Base-by-base conservation (phyloP, 1,284 basidiomycete genomes). In the Neonothopanus nambi region DNA sequence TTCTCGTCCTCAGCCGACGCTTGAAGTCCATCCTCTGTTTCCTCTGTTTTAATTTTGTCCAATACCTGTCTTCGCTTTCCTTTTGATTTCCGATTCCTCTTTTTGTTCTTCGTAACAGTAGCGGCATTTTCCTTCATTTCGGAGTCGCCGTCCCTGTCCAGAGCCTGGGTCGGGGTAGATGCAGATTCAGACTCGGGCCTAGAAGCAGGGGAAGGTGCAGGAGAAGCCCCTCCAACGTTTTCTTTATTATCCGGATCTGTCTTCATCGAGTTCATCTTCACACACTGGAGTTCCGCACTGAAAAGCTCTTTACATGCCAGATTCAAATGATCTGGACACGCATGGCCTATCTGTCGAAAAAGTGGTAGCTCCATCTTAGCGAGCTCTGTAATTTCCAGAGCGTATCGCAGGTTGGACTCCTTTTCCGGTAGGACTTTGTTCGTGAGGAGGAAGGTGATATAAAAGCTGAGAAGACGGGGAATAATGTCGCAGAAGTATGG, bases 391-490 rank as follows among this genome's bases (percentile, higher is more conserved):
- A 53, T 51, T n/a, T 49, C 35, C 18, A 50, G 37, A 15, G 51
- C 55, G 21, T 33, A 11, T 8, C 35, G 33, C 6, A 57, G 30
- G 17, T 42, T 28, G 21, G 44, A 43, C 45, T 39, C 47, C 24
- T 48, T 38, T 47, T 73, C 71, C 0, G 74, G 75, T 37, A 89
- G 70, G 18, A 82, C 76, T n/a, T 70, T 65, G 61, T 79, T 84
- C 20, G 82, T 79, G 12, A 86, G 51, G 35, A 90, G 63, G 62
- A 81, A 90, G 13, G 76, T 66, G 26, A 89, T 52, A 69, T 88
- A 89, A 65, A 85, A 87, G 1, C 62, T 66, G 2, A 88, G 53
- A 7, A 91, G 70, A 36, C 75, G 77, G 2, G 87, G 87, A 2
- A 76, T 68, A 52, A 77, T 73, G 28, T 67, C 56, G 26, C 80